Base-by-base conservation (phyloP, 768 basidiomycete genomes). In the Hericium alpestre region DNA sequence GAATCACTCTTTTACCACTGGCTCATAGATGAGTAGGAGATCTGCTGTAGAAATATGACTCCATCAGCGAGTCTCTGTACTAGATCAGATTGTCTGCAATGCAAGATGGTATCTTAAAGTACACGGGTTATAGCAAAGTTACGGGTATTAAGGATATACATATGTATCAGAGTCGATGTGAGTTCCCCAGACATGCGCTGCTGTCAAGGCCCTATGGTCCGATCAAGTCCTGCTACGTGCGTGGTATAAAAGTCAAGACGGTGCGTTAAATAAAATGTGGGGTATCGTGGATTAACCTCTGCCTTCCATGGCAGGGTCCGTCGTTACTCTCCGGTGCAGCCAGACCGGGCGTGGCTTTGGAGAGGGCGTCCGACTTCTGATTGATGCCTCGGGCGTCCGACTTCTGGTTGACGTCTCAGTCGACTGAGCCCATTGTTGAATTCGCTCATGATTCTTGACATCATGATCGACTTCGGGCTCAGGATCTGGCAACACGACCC, bases 251-350 rank as follows among this genome's bases (percentile, higher is more conserved):
- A 8, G 32, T 32, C 8, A 5, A 32, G 32, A 25, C 8, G 32
- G 32, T 32, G 32, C 32, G 32, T 32, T 10, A 32, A 32, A 32
- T 32, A 32, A 32, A 2, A 32, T 32, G 32, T 8, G 32, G 32
- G 32, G 32, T 32, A 32, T 32, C 32, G 32, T 32, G 32, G 16
- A 46, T 65, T 4, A 12, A 3, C 46, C 58, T 58, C 0, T 52
- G 15, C 0, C 58, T 11, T 20, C 64, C 56, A 55, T 67, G 32
- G 18, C 69, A 32, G 2, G 63, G 64, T 48, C 64, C 18, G 32
- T 66, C 47, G 55, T 72, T 64, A 61, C 52, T 20, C 55, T 53
- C 8, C 62, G 57, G 11, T 54, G 32, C 48, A 63, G 12, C 62
- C 62, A 63, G 1, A 54, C 27, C 1, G 52, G 53, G 1, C 15